These are phyloP conservation scores for Trichoderma lentiforme DNA, from an alignment of 2,329 filamentous ascomycete genomes.

Conservation along the genomic window DNA sequence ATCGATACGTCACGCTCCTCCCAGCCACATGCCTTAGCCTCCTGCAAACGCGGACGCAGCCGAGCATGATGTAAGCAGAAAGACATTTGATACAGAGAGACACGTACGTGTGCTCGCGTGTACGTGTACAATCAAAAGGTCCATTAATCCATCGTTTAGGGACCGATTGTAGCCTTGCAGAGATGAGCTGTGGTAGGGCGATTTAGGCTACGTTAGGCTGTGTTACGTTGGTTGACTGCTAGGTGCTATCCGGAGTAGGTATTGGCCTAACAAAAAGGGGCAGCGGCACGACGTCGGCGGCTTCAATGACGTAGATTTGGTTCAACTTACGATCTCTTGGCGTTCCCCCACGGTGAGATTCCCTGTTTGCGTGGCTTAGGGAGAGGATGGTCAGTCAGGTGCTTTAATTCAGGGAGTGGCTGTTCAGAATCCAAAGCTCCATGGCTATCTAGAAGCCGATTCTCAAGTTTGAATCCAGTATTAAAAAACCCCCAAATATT, in stretches of 20 bases:
- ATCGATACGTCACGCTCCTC: slow-evolving; percentile 9
- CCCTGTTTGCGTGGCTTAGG: not conserved
- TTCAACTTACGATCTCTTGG: not conserved
- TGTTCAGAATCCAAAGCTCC: not conserved
- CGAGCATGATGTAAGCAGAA: slow-evolving; percentile 6
- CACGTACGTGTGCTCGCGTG: not conserved
- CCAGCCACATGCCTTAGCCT: slow-evolving; percentile 5
- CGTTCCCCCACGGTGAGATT: not conserved
- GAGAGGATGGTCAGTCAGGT: not conserved
- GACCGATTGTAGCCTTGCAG: not conserved
- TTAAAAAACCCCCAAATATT: too few species aligned
- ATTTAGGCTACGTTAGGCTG: not conserved
- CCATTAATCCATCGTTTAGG: not conserved
- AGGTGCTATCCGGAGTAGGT: not conserved
- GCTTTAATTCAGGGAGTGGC: not conserved
- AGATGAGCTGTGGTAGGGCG: not conserved
- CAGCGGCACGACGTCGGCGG: not conserved
- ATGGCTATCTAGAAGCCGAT: not conserved
- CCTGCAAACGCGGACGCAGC: not conserved
- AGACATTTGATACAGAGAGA: not conserved
- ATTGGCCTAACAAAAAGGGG: not conserved
- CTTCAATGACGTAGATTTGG: slow-evolving; percentile 2
- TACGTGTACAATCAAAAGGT: not conserved
- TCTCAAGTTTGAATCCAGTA: too few species aligned
- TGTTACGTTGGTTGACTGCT: not conserved